Evolutionary conservation across 306 rosid genomes (phyloP).

Genomic region (Quercus agrifolia): DNA sequence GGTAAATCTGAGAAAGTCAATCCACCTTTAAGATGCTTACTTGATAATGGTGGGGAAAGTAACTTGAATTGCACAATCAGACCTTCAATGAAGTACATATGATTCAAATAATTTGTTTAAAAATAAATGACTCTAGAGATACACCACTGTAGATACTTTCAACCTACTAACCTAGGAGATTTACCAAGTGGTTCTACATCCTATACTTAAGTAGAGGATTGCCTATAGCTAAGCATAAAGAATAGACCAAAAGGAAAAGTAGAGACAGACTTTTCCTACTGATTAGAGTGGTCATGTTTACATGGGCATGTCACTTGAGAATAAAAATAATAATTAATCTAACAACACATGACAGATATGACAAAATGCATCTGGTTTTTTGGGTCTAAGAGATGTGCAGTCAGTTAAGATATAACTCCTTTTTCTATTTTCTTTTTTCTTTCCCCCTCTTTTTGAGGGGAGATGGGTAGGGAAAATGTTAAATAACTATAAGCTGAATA

Average conservation of each 20-base stretch:
- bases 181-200: background rate
- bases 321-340: background rate
- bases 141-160: background rate
- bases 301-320: background rate
- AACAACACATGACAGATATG: background rate
- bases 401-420: background rate
- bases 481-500: background rate
- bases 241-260: background rate
- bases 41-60: background rate
- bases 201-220: background rate
- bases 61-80: background rate
- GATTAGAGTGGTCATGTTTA: background rate
- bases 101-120: background rate
- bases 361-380: background rate
- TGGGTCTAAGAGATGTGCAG: background rate
- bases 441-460: background rate
- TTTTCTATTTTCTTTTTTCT: background rate
- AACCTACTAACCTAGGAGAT: background rate
- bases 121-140: background rate
- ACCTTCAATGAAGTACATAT: background rate
- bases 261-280: background rate
- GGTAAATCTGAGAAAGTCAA: background rate
- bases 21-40: no score
- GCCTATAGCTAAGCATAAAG: background rate
- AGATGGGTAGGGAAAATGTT: background rate